These are phyloP conservation scores for Scopulariopsis brevicaulis DNA, from an alignment of 2,329 filamentous ascomycete genomes.

Conservation along the genomic window DNA sequence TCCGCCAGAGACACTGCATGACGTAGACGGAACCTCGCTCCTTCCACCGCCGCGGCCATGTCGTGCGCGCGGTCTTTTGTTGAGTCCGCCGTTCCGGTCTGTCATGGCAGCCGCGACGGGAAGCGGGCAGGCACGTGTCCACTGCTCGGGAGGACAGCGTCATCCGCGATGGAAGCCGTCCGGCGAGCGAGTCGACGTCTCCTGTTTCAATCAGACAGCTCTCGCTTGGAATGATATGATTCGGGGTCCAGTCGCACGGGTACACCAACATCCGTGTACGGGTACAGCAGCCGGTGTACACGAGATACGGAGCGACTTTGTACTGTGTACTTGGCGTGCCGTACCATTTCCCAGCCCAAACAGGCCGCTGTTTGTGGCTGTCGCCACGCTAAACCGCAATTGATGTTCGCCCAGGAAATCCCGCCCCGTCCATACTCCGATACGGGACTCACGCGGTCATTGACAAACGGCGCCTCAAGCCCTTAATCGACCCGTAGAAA, in stretches of 20 bases:
- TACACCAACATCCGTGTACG: not conserved
- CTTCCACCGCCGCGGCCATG: not conserved
- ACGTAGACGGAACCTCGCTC: not conserved
- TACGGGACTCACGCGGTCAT: not conserved
- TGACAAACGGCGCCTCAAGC: not conserved
- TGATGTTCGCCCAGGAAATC: not conserved
- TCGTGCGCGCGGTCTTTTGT: not conserved
- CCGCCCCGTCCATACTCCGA: not conserved
- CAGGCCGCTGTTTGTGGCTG: not conserved
- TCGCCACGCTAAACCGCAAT: not conserved
- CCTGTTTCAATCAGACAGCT: not conserved
- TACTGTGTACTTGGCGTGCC: not conserved
- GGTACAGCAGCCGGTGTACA: conserved; percentile 1
- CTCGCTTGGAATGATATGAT: not conserved
- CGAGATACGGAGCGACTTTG: not conserved
- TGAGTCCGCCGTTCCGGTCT: not conserved
- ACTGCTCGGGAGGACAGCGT: not conserved
- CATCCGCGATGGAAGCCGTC: not conserved
- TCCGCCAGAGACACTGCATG: not conserved
- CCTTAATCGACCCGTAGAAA: not conserved
- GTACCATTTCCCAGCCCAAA: not conserved
- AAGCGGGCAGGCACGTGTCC: not conserved
- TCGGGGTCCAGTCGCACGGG: not conserved
- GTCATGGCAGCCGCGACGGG: not conserved
- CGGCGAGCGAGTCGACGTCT: not conserved